phyloP scores from a whole-genome alignment of 2,329 filamentous ascomycete species.

The Rosellinia necatrix region DNA sequence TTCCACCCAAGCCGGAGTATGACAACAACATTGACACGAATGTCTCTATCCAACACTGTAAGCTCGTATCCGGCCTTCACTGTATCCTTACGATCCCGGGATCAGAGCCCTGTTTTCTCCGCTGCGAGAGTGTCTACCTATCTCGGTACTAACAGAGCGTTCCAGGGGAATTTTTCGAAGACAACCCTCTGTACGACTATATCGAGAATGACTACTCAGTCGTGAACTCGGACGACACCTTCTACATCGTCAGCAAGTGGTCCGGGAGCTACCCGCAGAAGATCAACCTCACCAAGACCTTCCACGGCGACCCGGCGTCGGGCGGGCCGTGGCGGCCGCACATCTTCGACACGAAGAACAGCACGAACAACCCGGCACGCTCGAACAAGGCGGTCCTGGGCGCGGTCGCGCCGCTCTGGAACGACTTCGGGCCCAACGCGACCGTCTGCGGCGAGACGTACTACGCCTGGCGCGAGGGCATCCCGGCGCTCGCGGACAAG shows the following conservation, averaged over 20 bases:
- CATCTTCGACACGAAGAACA: constrained; percentile 55
- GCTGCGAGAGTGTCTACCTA: neutral
- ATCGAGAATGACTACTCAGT: constrained; percentile 52
- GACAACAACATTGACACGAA: constrained; percentile 48
- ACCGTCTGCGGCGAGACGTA: constrained; percentile 57
- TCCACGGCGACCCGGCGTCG: constrained; percentile 48
- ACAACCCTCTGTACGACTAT: constrained; percentile 51
- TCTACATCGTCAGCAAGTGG: constrained; percentile 56
- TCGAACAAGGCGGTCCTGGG: constrained; percentile 50
- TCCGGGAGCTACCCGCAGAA: constrained; percentile 51
- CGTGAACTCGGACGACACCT: constrained; percentile 59
- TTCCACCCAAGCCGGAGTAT: constrained; percentile 48
- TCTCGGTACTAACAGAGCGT: constrained; percentile 4
- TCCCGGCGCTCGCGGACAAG: constrained; percentile 57
- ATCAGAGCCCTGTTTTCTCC: too few relatives aligned
- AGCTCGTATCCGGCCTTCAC: neutral
- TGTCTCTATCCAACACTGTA: constrained; percentile 57
- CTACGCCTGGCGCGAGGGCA: constrained; percentile 54
- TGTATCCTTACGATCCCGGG: too few relatives aligned
- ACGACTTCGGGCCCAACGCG: constrained; percentile 58
- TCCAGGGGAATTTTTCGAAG: constrained; percentile 55
- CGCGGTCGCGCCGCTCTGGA: constrained; percentile 57
- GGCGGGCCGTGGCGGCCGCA: constrained; percentile 52
- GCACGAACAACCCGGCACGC: constrained; percentile 50
- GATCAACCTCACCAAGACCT: constrained; percentile 52